A percentile compares a stretch with the other conserved stretches of the same genome.
phyloP scores from a whole-genome alignment of 179 eudicot genomes.

The Monotropa hypopitys region DNA sequence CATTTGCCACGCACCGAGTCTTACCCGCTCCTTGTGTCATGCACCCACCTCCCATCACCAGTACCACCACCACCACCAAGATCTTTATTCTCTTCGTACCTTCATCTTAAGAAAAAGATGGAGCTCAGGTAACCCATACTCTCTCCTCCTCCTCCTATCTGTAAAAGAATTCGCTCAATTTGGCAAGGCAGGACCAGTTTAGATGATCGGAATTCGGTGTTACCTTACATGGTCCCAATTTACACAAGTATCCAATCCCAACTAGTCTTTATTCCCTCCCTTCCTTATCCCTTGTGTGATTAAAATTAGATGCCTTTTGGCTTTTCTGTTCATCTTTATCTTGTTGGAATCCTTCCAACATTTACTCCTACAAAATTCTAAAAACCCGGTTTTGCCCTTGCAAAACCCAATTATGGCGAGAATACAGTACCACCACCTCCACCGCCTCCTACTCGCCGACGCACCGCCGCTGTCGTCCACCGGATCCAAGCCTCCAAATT shows the following conservation, averaged over 20 bases:
- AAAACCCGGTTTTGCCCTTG: background rate
- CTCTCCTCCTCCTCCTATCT: background rate
- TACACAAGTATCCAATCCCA: background rate
- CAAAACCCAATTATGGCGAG: background rate
- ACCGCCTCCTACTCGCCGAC: background rate
- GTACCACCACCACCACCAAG: background rate
- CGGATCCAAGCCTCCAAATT: background rate
- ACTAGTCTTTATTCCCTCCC: background rate
- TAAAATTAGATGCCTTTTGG: background rate
- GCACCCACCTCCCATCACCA: background rate
- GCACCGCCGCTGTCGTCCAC: background rate
- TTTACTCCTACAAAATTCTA: background rate
- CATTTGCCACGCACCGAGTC: too few species aligned
- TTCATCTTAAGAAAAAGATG: background rate
- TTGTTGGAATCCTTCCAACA: constrained; percentile 4
- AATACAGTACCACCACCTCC: background rate
- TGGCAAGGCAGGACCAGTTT: background rate
- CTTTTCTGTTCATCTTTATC: background rate
- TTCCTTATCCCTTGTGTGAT: background rate
- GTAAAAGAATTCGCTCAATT: background rate
- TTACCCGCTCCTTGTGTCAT: background rate
- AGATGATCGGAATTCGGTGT: background rate
- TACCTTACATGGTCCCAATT: constrained; percentile 2
- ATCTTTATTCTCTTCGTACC: background rate
- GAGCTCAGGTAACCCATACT: background rate